Evolutionary conservation across 2,329 filamentous ascomycete genomes (phyloP).

Genomic region (Polytolypa hystricis): DNA sequence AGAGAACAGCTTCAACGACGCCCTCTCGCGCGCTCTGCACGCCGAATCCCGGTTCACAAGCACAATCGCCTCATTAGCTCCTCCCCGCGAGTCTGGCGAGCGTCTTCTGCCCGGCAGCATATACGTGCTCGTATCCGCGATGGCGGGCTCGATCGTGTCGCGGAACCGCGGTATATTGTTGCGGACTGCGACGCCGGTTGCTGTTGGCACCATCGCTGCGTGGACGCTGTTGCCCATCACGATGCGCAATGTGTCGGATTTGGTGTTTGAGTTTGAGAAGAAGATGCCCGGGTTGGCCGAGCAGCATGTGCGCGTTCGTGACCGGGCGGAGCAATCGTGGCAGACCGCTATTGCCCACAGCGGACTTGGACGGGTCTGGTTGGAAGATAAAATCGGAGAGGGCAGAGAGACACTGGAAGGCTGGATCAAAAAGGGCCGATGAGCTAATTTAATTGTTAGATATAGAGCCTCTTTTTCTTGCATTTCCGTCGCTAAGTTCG

Average conservation of each 20-base stretch:
- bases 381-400: slow-evolving; percentile 69
- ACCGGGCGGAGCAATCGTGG: slow-evolving; percentile 58
- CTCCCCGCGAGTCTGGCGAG: slow-evolving; percentile 74
- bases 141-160: slow-evolving; percentile 86
- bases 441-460: slow-evolving; percentile 15
- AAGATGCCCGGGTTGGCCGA: slow-evolving; percentile 72
- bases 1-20: slow-evolving; percentile 73
- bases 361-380: slow-evolving; percentile 56
- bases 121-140: slow-evolving; percentile 86
- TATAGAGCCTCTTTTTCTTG: no score
- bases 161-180: slow-evolving; percentile 79
- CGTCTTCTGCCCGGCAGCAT: slow-evolving; percentile 78
- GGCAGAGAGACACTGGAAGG: slow-evolving; percentile 69
- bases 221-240: slow-evolving; percentile 81
- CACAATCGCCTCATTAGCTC: slow-evolving; percentile 80
- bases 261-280: slow-evolving; percentile 90
- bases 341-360: slow-evolving; percentile 65
- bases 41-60: slow-evolving; percentile 83
- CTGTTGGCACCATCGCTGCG: slow-evolving; percentile 70
- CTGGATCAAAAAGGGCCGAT: slow-evolving; percentile 87
- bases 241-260: slow-evolving; percentile 73
- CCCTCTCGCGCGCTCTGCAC: slow-evolving; percentile 68
- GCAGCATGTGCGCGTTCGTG: slow-evolving; percentile 61
- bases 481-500: not conserved
- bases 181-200: slow-evolving; percentile 63